Evolutionary conservation across 2,329 filamentous ascomycete species (phyloP), one percentile per base, ranked within the genome.

Genomic region (Botrytis aclada): DNA sequence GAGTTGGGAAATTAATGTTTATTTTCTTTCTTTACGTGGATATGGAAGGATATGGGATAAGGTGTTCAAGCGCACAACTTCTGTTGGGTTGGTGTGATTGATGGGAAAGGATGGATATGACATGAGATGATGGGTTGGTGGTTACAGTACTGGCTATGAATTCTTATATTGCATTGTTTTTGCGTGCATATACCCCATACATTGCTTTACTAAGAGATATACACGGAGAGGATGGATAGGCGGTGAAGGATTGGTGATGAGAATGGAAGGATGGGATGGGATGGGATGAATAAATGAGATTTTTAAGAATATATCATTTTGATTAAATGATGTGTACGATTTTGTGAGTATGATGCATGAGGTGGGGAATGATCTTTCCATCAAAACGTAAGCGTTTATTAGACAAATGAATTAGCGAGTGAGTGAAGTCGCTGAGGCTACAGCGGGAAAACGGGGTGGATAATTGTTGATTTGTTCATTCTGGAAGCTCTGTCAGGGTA

Each of bases 1-100:
- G 65, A 56, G 65, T 67, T 56, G 34, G n/a, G 65, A 37, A 18
- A 67, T 41, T 67, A 67, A 67, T 56, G 37, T 41, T 41, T 41
- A 56, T 56, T 22, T 41, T 67, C 20, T 39, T 14, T 16, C 37
- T 63, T 43, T 14, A 63, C 34, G 39, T 29, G n/a, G 39, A 43
- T 64, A 43, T 32, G n/a, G n/a, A 64, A 20, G 39, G 29, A 32
- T 45, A 45, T 45, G 61, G 61, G 61, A 64, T 45, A 32, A 20
- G 61, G 61, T 63, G 16, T 43, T 63, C n/a, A 16, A 29, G 37
- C 14, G 61, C 43, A 37, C 25, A 62, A 25, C 25, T 39, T 39
- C 37, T 39, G 25, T 25, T n/a, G 37, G 12, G 25, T 39, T 41
- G 12, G 4, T n/a, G 61, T 43, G 25, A 25, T 43, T 18, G 25